A percentile compares a stretch with the other conserved stretches of the same genome.
These are phyloP conservation scores for Sugiyamaella grinbergsii DNA, from an alignment of 1,139 yeast genomes.

Conservation along the genomic window DNA sequence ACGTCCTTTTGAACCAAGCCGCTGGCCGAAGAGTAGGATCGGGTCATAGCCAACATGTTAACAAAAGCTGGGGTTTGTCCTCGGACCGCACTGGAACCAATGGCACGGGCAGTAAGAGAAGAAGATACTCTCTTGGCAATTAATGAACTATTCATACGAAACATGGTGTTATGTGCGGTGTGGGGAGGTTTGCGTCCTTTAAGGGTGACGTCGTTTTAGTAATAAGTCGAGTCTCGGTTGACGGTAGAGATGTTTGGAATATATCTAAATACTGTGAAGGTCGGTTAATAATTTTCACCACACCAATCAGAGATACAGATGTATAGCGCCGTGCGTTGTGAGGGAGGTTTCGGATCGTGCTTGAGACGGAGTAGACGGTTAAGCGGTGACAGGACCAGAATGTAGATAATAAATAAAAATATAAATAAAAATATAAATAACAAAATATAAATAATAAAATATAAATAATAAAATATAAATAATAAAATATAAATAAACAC, in stretches of 20 bases:
- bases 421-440: too few relatives aligned
- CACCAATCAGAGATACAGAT: constrained; percentile 16
- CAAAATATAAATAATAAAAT: too few relatives aligned
- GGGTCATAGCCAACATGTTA: constrained; percentile 17
- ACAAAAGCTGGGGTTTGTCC: constrained; percentile 18
- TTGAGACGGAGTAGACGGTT: too few relatives aligned
- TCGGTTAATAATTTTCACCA: constrained; percentile 1
- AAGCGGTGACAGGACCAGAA: too few relatives aligned
- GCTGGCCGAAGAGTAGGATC: constrained; percentile 62
- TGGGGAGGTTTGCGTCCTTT: not conserved
- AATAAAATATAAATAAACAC: too few relatives aligned
- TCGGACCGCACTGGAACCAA: constrained; percentile 17
- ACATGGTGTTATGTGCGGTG: constrained; percentile 22
- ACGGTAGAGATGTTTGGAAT: constrained; percentile 5
- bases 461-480: too few relatives aligned
- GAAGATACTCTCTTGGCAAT: constrained; percentile 20
- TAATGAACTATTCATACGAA: constrained; percentile 26
- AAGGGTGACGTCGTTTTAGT: constrained; percentile 3
- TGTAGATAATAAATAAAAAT: too few relatives aligned
- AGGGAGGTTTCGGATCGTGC: too few relatives aligned
- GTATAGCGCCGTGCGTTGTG: constrained; percentile 5
- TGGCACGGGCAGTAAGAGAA: constrained; percentile 25
- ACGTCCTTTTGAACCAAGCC: constrained; percentile 69
- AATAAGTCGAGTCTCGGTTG: constrained; percentile 10
- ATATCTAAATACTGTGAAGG: too few relatives aligned